phyloP scores from a whole-genome alignment of 257 asterid genomes.

The Salvia splendens region DNA sequence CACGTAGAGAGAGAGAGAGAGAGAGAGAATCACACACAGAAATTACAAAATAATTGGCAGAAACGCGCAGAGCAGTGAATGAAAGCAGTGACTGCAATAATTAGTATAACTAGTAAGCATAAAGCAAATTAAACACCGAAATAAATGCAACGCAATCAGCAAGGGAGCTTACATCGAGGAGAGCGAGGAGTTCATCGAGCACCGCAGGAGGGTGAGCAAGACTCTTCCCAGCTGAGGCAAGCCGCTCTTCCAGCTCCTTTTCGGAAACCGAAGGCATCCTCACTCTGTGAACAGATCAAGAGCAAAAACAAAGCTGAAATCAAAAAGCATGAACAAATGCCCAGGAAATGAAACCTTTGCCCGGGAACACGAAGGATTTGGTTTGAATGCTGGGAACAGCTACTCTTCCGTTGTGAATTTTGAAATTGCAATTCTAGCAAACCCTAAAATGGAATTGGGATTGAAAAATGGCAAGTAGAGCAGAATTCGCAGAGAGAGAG shows the following conservation, averaged over 20 bases:
- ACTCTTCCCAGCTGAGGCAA: slow-evolving; percentile 63
- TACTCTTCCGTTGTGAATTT: background rate
- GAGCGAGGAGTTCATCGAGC: slow-evolving; percentile 58
- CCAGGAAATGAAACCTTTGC: slow-evolving; percentile 38
- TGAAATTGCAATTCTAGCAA: slow-evolving; percentile 3
- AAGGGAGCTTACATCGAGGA: slow-evolving; percentile 71
- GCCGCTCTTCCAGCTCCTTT: slow-evolving; percentile 57
- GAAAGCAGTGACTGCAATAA: slow-evolving; percentile 15
- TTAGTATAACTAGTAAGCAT: background rate
- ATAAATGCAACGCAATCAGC: slow-evolving; percentile 3
- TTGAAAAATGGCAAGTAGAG: slow-evolving; percentile 21
- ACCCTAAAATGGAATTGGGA: slow-evolving; percentile 35
- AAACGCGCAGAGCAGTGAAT: slow-evolving; percentile 1
- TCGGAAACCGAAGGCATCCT: slow-evolving; percentile 38
- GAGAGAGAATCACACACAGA: background rate
- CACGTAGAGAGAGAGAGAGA: background rate
- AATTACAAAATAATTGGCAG: background rate
- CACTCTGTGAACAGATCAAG: slow-evolving; percentile 25
- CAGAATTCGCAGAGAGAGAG: slow-evolving; percentile 27
- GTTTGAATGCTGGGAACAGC: background rate
- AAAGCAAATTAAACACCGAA: slow-evolving; percentile 13
- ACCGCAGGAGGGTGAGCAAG: slow-evolving; percentile 67
- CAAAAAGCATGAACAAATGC: slow-evolving; percentile 14
- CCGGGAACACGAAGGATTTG: background rate
- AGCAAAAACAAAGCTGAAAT: slow-evolving; percentile 8